These are phyloP conservation scores for Pseudevernia furfuracea DNA, from an alignment of 495 filamentous ascomycete species.

Conservation along the genomic window DNA sequence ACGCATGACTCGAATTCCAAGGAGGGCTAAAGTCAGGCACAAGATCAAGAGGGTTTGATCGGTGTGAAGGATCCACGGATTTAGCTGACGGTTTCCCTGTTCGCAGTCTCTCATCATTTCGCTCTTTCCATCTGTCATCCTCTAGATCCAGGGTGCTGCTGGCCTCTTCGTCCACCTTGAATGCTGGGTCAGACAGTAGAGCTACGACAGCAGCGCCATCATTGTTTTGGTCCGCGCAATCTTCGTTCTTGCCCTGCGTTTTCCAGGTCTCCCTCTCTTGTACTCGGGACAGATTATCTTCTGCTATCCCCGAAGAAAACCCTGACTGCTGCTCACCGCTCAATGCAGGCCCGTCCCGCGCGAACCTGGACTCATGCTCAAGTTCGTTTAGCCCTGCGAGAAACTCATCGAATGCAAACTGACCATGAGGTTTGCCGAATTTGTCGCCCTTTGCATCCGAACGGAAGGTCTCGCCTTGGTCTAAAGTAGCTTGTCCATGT, in stretches of 20 bases:
- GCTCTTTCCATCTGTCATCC: not conserved
- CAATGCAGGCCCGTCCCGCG: not conserved
- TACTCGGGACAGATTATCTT: not conserved
- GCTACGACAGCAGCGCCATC: slow-evolving; percentile 41
- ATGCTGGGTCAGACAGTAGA: slow-evolving; percentile 46
- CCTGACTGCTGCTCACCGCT: not conserved
- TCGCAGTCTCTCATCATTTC: not conserved
- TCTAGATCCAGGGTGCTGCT: slow-evolving; percentile 15
- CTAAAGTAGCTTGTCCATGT: too few species aligned
- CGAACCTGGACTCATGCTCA: not conserved
- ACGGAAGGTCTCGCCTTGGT: slow-evolving; percentile 11
- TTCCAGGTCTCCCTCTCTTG: not conserved
- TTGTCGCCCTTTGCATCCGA: not conserved
- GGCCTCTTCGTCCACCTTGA: slow-evolving; percentile 43
- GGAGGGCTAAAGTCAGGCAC: slow-evolving; percentile 41
- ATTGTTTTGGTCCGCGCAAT: not conserved
- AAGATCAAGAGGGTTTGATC: slow-evolving; percentile 22
- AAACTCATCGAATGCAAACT: slow-evolving; percentile 15
- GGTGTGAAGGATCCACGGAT: slow-evolving; percentile 22
- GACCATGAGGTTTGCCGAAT: not conserved
- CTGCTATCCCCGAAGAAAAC: not conserved
- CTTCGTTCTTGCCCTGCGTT: not conserved
- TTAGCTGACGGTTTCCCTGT: not conserved
- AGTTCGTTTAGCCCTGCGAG: not conserved
- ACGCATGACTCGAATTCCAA: not conserved